Base-by-base conservation (phyloP, 176 grass and related monocot genomes). In the Carex scoparia region DNA sequence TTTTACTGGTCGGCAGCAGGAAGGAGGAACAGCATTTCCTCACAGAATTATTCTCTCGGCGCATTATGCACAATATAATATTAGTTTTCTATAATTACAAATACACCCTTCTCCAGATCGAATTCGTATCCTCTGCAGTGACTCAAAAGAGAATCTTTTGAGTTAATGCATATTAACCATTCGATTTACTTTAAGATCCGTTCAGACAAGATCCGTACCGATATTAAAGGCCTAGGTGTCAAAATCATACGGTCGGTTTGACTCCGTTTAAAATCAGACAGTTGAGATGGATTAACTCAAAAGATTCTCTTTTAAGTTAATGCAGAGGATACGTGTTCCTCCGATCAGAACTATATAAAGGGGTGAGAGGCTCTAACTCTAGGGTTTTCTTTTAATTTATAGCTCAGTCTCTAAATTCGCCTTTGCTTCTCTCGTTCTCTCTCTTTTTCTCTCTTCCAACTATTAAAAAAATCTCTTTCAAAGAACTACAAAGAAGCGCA, bases 301-400 rank as follows among this genome's bases (percentile, higher is more conserved):
- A 23, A 23, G 23, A 23, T 23, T 23, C 23, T 23, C 23, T 23
- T 23, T 23, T 23, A 23, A 23, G 23, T 23, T 23, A 23, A 23
- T 0, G 23, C 23, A 23, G 23, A 23, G 23, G 23, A 23, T 23
- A 23, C 23, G 23, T 23, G 23, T 23, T 23, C 23, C 23, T 60
- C 57, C 57, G 16, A 44, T 8, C 3, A 63, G 28, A 23, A 27
- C 42, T 83, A 83, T 83, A 16, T 68, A 83, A 51, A 55, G 61
- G 60, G 35, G 16, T 14, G 32, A 1, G 46, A 75, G 40, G 62
- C 48, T 16, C 7, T 66, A 4, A 18, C 23, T 3, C 12, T 55
- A 83, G 81, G 59, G 42, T 69, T 83, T 65, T 83, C 81, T 56
- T 69, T 4, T 83, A 16, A 16, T 68, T 68, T 33, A 69, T 42